phyloP scores from a whole-genome alignment of 1,139 yeast species.

The Magnusiomyces paraingens region DNA sequence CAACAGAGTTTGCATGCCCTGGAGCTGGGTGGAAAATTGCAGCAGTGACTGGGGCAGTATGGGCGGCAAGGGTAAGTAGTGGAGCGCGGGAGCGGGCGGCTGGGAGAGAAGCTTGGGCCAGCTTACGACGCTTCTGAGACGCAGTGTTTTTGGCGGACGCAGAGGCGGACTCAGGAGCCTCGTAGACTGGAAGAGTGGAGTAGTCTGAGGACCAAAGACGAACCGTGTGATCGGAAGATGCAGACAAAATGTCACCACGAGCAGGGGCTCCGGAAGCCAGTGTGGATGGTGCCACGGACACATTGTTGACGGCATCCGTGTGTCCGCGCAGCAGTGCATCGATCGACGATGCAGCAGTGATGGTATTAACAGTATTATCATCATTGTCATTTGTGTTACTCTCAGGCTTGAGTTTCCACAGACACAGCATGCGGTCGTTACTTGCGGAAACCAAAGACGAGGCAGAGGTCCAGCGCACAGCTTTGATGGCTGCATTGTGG shows the following conservation, averaged over 20 bases:
- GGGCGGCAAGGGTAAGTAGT: conserved; percentile 69
- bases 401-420: conserved; percentile 66
- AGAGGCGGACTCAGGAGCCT: conserved; percentile 40
- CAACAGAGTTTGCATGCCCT: conserved; percentile 48
- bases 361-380: conserved; percentile 33
- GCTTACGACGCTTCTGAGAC: conserved; percentile 79
- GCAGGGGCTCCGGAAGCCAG: conserved; percentile 21
- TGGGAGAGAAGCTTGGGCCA: conserved; percentile 56
- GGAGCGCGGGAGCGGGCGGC: conserved; percentile 77
- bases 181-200: conserved; percentile 74
- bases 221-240: conserved; percentile 72
- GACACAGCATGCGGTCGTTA: conserved; percentile 78
- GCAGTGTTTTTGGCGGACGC: conserved; percentile 50
- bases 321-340: conserved; percentile 85
- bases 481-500: conserved; percentile 78
- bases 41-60: conserved; percentile 67
- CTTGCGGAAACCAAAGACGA: conserved; percentile 64
- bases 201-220: conserved; percentile 86
- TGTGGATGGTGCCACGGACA: conserved; percentile 47
- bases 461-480: conserved; percentile 58
- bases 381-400: conserved; percentile 40
- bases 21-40: conserved; percentile 70
- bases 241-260: conserved; percentile 63
- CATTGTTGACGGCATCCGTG: conserved; percentile 73
- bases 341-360: conserved; percentile 35